Conservation (phyloP, 768 basidiomycete genomes). For the Gymnopilus dilepis region DNA sequence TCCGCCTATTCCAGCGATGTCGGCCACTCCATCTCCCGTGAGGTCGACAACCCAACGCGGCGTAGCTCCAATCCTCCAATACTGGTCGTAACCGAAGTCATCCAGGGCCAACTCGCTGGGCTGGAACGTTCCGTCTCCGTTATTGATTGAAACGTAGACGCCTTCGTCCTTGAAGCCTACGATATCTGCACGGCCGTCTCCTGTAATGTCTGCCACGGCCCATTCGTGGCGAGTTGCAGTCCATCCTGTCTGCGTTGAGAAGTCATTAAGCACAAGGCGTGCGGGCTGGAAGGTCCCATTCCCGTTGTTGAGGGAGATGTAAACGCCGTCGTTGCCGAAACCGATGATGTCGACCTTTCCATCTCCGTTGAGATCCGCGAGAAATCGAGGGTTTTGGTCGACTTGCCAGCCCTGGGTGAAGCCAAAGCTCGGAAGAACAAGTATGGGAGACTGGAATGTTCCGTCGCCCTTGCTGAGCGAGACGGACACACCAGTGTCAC, state of each 20-base stretch:
- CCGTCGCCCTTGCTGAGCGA: constrained; percentile 19
- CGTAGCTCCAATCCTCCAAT: neutral
- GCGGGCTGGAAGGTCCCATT: neutral
- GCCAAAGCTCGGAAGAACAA: constrained; percentile 14
- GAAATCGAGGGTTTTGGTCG: constrained; percentile 11
- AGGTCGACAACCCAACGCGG: constrained; percentile 10
- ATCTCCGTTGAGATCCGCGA: constrained; percentile 13
- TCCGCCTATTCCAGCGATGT: constrained; percentile 1
- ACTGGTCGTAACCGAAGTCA: neutral
- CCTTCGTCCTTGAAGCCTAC: constrained; percentile 9
- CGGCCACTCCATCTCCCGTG: constrained; percentile 5
- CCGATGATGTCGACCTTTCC: constrained; percentile 8
- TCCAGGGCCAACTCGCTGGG: neutral
- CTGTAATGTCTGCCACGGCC: constrained; percentile 11
- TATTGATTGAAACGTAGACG: constrained; percentile 7
- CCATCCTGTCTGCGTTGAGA: neutral
- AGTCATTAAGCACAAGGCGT: neutral
- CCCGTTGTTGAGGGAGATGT: no score
- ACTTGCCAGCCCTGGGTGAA: constrained; percentile 4
- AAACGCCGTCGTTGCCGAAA: constrained; percentile 1
- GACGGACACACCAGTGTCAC: constrained; percentile 11
- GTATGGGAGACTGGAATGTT: constrained; percentile 7
- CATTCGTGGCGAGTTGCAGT: neutral
- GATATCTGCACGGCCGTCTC: constrained; percentile 6
- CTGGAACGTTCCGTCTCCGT: constrained; percentile 12